phyloP scores from a whole-genome alignment of 2,329 filamentous ascomycete species.

The Xylaria sp. region DNA sequence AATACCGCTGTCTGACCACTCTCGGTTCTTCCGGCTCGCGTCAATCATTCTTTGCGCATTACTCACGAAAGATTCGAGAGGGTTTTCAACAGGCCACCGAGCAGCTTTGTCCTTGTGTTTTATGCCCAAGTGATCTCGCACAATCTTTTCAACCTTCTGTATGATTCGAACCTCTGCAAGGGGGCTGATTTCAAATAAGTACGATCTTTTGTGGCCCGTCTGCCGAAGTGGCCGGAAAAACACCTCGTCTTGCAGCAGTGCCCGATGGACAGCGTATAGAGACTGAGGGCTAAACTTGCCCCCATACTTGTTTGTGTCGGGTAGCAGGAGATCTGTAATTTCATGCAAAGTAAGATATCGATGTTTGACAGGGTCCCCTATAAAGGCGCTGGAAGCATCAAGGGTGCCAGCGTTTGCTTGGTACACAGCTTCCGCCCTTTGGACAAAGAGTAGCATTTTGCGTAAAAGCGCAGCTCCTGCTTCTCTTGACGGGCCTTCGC shows the following conservation, averaged over 20 bases:
- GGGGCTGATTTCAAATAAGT: constrained; percentile 71
- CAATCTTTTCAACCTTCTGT: constrained; percentile 60
- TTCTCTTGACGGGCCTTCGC: constrained; percentile 56
- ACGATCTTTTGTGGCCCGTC: constrained; percentile 62
- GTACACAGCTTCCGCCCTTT: constrained; percentile 57
- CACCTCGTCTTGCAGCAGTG: constrained; percentile 68
- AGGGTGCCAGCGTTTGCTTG: constrained; percentile 61
- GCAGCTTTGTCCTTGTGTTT: constrained; percentile 36
- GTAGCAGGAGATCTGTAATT: constrained; percentile 60
- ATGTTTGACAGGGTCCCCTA: constrained; percentile 53
- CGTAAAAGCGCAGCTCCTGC: constrained; percentile 57
- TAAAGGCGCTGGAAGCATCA: constrained; percentile 57
- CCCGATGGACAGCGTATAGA: constrained; percentile 77
- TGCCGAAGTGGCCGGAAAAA: constrained; percentile 67
- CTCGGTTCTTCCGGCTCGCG: constrained; percentile 60
- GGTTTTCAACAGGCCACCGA: neutral
- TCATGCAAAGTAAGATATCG: constrained; percentile 63
- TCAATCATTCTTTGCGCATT: constrained; percentile 64
- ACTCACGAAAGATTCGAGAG: constrained; percentile 55
- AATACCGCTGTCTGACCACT: constrained; percentile 63
- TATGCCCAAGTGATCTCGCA: constrained; percentile 64
- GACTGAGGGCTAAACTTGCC: constrained; percentile 58
- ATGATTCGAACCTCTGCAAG: constrained; percentile 64
- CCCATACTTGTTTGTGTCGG: constrained; percentile 50
- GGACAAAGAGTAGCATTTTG: constrained; percentile 61